Base-by-base conservation (phyloP, 2,329 filamentous ascomycete species). In the Clathrospora elynae region DNA sequence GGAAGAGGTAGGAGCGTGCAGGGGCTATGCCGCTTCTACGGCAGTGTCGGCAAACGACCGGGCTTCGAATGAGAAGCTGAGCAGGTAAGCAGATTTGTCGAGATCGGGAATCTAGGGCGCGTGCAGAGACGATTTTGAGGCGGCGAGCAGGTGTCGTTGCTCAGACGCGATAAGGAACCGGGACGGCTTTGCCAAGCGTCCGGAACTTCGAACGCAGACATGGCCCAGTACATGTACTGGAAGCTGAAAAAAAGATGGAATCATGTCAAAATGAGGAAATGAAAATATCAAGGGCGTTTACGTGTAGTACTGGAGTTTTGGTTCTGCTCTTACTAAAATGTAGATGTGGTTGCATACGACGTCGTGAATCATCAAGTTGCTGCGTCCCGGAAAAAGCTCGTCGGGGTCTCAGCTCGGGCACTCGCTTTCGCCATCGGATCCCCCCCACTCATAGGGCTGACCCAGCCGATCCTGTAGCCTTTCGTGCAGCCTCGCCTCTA, bases 1-100 rank as follows among this genome's bases (percentile, higher is more conserved):
- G 57, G 58, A 41, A 49, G 45, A 52, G 55, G 40, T 25, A 55
- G 51, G 55, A 51, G 45, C 35, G 35, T 23, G 17, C 34, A 35
- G 26, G 28, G 30, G 38, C 37, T 48, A 51, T 43, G 34, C 28
- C 34, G 40, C 30, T 26, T 13, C 3, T 19, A 17, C 46, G 41
- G 44, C 44, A 41, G 24, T 4, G 12, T 39, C 40, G 40, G 30
- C 28, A 37, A 46, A 31, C 46, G 31, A 43, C 37, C 43, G 31
- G 34, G 19, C 30, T 17, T 17, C 20, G 14, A 35, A 14, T 45
- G 35, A 50, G 28, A 35, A 38, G 35, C 30, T 28, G 33, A 38
- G 22, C 10, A 23, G 10, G 31, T 42, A 44, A 32, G 33, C 34
- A 36, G 25, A 36, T 12, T 23, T 24, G 30, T 42, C 37, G 20